Evolutionary conservation across 129 eudicot genomes (phyloP).

Genomic region (Ambrosia artemisiifolia): DNA sequence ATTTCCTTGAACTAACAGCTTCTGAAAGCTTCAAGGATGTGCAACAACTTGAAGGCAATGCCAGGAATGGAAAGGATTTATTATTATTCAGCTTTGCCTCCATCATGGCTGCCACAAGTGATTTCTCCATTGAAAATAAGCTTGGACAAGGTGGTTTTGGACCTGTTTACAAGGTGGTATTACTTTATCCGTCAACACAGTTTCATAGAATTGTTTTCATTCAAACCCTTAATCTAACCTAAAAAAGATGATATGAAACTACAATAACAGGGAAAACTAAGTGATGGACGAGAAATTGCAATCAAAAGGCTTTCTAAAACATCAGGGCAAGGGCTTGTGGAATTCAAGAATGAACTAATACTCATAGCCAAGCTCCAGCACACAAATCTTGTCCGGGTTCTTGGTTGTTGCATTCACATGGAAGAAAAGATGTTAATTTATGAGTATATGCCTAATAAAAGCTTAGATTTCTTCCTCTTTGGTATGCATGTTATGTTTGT

Average conservation of each 20-base stretch:
- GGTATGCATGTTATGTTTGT: slow-evolving; percentile 21
- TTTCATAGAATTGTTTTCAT: neutral
- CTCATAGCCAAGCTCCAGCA: slow-evolving; percentile 48
- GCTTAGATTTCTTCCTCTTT: slow-evolving; percentile 43
- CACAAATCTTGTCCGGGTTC: slow-evolving; percentile 43
- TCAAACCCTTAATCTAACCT: neutral
- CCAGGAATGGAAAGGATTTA: slow-evolving; percentile 30
- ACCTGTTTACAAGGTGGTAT: slow-evolving; percentile 46
- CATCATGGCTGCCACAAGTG: slow-evolving; percentile 33
- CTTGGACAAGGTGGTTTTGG: slow-evolving; percentile 56
- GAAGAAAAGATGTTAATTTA: slow-evolving; percentile 48
- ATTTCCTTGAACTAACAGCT: slow-evolving; percentile 26
- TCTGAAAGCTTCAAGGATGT: slow-evolving; percentile 30
- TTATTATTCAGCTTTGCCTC: slow-evolving; percentile 25
- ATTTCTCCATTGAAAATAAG: slow-evolving; percentile 36
- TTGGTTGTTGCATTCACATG: slow-evolving; percentile 42
- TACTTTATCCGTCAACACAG: neutral
- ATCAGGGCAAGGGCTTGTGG: slow-evolving; percentile 44
- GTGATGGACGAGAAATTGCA: slow-evolving; percentile 34
- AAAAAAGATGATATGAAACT: neutral
- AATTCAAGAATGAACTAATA: slow-evolving; percentile 44
- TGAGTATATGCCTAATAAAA: slow-evolving; percentile 47
- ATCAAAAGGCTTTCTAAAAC: slow-evolving; percentile 43
- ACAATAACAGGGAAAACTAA: slow-evolving; percentile 19
- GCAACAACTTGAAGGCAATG: slow-evolving; percentile 17